Evolutionary conservation across 371 early-diverging fungal genomes (phyloP), one percentile per base, ranked within the genome.

Genomic region (Quaeritorhiza haematococci): DNA sequence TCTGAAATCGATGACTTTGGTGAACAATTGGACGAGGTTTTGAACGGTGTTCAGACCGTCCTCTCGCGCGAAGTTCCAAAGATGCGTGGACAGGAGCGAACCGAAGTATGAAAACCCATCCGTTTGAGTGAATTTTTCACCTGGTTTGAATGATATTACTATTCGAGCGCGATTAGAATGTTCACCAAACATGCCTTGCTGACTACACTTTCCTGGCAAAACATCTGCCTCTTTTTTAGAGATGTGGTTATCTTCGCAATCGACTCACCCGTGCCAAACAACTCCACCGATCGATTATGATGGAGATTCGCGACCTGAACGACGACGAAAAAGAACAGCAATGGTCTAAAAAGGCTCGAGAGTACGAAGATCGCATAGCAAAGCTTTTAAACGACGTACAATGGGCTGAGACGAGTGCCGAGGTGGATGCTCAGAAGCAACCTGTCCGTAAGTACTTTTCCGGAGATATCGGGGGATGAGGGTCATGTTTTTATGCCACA

Each of bases 1-100:
- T 42, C 34, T 73, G 82, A 82, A 44, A 60, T 82, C 49, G 76
- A 74, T 33, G 82, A 82, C 44, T 82, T 75, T 58, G 71, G 76
- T 32, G 82, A 82, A 56, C 74, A 82, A 53, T 68, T 82, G 59
- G 56, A 55, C 38, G 77, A 78, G 48, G 67, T 82, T 7, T 33
- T 76, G 1, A 49, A 66, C 17, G 63, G 66, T n/a, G 69, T 82
- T 30, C 46, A 63, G 28, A 54, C 27, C 0, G 63, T 67, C 5
- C 62, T 82, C 3, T 74, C 69, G 13, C 55, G 47, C 10, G 82
- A 79, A 48, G 55, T 82, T 13, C 63, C 77, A 28, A 62, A 59
- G 26, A 52, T 82, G 43, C 62, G 58, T 35, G 82, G 82, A 6
- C 47, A 58, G 28, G 82, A 75, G 38, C 59, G 78, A 24, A 58